Evolutionary conservation across 371 early-diverging fungal species (phyloP).

Genomic region (Mortierella polycephala): DNA sequence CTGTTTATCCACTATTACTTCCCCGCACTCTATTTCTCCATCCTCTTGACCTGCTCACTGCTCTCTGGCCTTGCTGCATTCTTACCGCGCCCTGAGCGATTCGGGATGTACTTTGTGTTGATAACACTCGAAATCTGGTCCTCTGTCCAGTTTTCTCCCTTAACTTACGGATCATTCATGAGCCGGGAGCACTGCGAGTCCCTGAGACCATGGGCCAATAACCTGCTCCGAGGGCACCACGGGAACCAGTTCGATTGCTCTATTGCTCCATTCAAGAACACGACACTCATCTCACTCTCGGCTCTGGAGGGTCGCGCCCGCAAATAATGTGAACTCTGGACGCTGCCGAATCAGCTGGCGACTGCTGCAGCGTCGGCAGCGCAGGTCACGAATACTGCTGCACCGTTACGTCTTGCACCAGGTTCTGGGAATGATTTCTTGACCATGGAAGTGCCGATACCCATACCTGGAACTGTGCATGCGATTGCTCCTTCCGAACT

Average conservation of each 20-base stretch:
- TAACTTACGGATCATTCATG: conserved; percentile 23
- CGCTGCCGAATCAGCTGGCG: neutral
- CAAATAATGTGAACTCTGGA: neutral
- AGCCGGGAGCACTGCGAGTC: conserved; percentile 16
- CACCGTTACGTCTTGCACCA: neutral
- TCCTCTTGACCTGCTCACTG: conserved; percentile 23
- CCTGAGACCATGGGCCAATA: neutral
- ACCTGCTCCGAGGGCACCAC: neutral
- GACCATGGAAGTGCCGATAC: neutral
- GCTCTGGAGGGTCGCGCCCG: neutral
- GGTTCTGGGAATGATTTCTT: neutral
- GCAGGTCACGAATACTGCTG: neutral
- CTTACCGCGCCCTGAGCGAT: conserved; percentile 8
- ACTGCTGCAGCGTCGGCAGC: neutral
- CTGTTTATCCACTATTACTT: conserved; percentile 40
- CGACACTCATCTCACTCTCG: neutral
- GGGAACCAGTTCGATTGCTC: conserved; percentile 17
- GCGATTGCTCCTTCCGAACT: too few species aligned
- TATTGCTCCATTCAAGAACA: neutral
- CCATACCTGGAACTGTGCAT: neutral
- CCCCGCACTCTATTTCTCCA: conserved; percentile 30
- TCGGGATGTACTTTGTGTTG: neutral
- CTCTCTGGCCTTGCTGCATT: conserved; percentile 16
- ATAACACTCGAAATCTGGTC: neutral
- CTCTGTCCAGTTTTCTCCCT: conserved; percentile 16